Percentiles rank a stretch among this genome's conserved stretches.
These are phyloP conservation scores for Zelonia costaricensis DNA, from an alignment of 208 protist species.

Conservation along the genomic window DNA sequence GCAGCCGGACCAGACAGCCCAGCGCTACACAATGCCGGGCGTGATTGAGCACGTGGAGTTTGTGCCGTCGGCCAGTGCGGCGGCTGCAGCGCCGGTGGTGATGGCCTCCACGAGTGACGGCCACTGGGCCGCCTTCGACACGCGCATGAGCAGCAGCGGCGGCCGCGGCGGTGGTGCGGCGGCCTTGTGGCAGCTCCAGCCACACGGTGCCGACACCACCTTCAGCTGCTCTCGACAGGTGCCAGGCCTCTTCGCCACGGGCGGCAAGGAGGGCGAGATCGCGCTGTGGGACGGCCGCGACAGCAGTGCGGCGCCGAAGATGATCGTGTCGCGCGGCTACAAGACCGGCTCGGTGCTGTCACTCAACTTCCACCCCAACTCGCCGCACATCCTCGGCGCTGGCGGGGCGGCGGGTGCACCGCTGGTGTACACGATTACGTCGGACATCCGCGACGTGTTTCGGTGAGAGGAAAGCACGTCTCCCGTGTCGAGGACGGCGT, in stretches of 20 bases:
- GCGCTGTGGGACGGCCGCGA: slow-evolving; percentile 86
- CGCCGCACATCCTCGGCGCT: slow-evolving; percentile 84
- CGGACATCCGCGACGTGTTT: slow-evolving; percentile 69
- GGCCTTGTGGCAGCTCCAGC: slow-evolving; percentile 59
- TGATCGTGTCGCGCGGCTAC: slow-evolving; percentile 74
- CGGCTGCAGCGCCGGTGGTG: slow-evolving; percentile 25
- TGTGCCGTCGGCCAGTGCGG: slow-evolving; percentile 25
- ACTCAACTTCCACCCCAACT: slow-evolving; percentile 86
- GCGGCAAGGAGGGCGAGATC: slow-evolving; percentile 87
- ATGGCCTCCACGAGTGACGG: slow-evolving; percentile 78
- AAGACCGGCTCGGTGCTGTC: slow-evolving; percentile 83
- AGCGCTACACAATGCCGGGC: slow-evolving; percentile 52
- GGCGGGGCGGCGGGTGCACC: slow-evolving; percentile 80
- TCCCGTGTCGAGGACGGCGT: no score
- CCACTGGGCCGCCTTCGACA: slow-evolving; percentile 71
- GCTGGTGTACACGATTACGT: slow-evolving; percentile 91
- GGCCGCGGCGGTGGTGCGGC: not conserved
- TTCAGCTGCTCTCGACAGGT: slow-evolving; percentile 78
- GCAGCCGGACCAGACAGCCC: slow-evolving; percentile 46
- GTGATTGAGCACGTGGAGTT: slow-evolving; percentile 83
- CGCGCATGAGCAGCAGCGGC: slow-evolving; percentile 34
- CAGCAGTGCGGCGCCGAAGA: slow-evolving; percentile 15
- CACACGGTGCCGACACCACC: slow-evolving; percentile 72
- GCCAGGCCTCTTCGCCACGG: slow-evolving; percentile 82
- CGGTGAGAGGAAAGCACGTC: no score